Conservation (phyloP, 1,284 basidiomycete species). For the Taiwanofungus camphoratus region DNA sequence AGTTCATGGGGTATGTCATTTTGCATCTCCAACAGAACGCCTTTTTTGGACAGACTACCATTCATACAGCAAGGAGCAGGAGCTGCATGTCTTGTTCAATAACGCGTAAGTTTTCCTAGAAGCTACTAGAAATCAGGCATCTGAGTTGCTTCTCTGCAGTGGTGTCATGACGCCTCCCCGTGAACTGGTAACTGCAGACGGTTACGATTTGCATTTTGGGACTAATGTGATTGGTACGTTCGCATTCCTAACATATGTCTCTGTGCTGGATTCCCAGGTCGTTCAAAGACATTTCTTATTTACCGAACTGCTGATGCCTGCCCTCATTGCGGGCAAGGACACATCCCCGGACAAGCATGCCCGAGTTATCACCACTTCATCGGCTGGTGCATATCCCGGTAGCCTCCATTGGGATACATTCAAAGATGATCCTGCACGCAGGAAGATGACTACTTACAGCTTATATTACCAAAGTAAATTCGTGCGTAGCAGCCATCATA, state of each 20-base stretch:
- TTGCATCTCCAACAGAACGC: background rate
- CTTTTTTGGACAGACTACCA: background rate
- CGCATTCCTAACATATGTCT: no score
- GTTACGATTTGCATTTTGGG: constrained; percentile 57
- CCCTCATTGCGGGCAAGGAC: constrained; percentile 34
- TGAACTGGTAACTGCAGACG: constrained; percentile 42
- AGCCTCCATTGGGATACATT: no score
- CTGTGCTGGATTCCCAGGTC: no score
- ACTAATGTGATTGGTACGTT: constrained; percentile 46
- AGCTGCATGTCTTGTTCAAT: constrained; percentile 30
- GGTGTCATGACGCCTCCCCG: constrained; percentile 51
- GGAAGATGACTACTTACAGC: no score
- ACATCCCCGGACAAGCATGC: constrained; percentile 32
- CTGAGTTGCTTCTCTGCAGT: no score
- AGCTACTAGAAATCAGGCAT: no score
- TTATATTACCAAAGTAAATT: no score
- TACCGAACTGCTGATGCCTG: constrained; percentile 44
- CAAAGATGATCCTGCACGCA: no score
- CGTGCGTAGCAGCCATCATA: no score
- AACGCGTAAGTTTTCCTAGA: constrained; percentile 30
- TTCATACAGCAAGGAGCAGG: constrained; percentile 24
- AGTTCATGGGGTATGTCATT: constrained; percentile 29
- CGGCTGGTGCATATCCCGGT: constrained; percentile 27
- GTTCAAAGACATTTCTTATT: constrained; percentile 41
- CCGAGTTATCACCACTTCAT: constrained; percentile 45